Evolutionary conservation across 768 basidiomycete species (phyloP).

Genomic region (Suillus discolor): DNA sequence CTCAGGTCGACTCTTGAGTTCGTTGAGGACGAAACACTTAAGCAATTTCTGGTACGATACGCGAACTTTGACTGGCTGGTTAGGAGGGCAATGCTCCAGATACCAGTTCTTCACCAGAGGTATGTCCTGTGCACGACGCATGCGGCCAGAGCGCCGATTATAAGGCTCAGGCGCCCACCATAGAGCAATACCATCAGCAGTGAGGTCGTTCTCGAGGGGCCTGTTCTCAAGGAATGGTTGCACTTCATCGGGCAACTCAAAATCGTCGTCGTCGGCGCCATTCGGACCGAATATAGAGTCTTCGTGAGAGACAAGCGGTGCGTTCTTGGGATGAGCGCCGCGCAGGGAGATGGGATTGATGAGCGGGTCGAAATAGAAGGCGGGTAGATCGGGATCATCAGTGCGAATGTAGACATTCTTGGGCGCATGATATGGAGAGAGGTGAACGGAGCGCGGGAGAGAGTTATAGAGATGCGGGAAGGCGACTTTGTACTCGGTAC

Average conservation of each 20-base stretch:
- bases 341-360: slow-evolving; percentile 97
- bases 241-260: slow-evolving; percentile 77
- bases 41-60: slow-evolving; percentile 98
- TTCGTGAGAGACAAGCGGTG: slow-evolving; percentile 84
- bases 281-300: slow-evolving; percentile 91
- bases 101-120: slow-evolving; percentile 99
- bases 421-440: slow-evolving; percentile 89
- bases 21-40: slow-evolving; percentile 95
- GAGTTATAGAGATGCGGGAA: slow-evolving; percentile 99
- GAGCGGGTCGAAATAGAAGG: slow-evolving; percentile 98
- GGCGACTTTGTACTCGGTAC: slow-evolving; percentile 98
- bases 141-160: slow-evolving; percentile 87
- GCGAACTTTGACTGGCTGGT: slow-evolving; percentile 95
- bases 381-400: slow-evolving; percentile 98
- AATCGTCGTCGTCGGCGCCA: slow-evolving; percentile 82
- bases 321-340: slow-evolving; percentile 81
- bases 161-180: slow-evolving; percentile 99
- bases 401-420: slow-evolving; percentile 99
- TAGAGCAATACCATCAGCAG: slow-evolving; percentile 94
- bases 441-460: slow-evolving; percentile 89
- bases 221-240: slow-evolving; percentile 81
- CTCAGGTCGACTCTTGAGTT: slow-evolving; percentile 83
- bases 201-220: slow-evolving; percentile 84
- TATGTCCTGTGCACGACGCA: slow-evolving; percentile 92
- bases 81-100: slow-evolving; percentile 95